Base-by-base conservation (phyloP, 2,329 filamentous ascomycete genomes). In the Talaromyces sp. region DNA sequence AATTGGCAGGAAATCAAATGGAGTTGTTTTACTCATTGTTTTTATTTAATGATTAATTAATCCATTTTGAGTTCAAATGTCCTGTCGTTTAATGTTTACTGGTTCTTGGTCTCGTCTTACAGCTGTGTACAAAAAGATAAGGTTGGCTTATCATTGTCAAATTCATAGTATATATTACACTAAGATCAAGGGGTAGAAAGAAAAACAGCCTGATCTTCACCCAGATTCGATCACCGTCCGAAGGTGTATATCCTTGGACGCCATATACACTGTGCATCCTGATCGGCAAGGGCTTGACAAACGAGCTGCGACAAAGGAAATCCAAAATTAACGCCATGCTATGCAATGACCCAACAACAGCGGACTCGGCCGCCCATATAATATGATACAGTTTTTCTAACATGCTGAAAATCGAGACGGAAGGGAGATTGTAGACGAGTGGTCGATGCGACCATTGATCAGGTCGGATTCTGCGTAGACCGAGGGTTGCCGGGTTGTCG, bases 271-370 rank as follows among this genome's bases (percentile, higher is more conserved):
- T 29, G 49, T 27, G 24, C 49, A 29, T 52, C 24, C 27, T 29
- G 49, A 19, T 46, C 49, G 49, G 14, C 26, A 24, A 52, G 26
- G 19, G 24, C 49, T 46, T 19, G 31, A 19, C 19, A 56, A 38
- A 43, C 29, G 51, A 29, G 24, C 63, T 64, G 61, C 54, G 55
- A 59, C 56, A 54, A 56, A 49, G 57, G 54, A 35, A 63, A 56
- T 49, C 57, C 64, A 64, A 63, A 60, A 63, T 66, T 68, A 75
- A 76, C 73, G 73, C 73, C 73, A 70, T 76, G 73, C 73, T 76
- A 76, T 76, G 73, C 73, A 67, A 64, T 64, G 60, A 67, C 72
- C 50, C 54, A 46, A 57, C 51, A 58, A 55, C 32, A 59, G 46
- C 46, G 19, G 58, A 55, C 43, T 51, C 38, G n/a, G 35, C 53